A percentile compares a stretch with the other conserved stretches of the same genome.
Evolutionary conservation across 2,329 filamentous ascomycete genomes (phyloP).

Genomic region (Aspergillus brunneoviolaceus): DNA sequence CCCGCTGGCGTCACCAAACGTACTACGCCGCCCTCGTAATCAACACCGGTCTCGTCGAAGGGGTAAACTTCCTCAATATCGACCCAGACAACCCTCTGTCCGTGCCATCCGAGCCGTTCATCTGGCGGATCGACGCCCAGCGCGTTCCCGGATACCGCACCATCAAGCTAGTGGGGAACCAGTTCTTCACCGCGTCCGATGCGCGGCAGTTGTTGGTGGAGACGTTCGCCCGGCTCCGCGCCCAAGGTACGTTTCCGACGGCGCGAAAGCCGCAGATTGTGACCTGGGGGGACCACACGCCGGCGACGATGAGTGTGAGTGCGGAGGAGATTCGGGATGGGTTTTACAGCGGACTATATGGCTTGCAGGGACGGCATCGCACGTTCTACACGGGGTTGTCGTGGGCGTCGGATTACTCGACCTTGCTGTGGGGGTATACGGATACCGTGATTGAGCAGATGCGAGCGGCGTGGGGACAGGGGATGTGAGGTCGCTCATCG

Average conservation of each 20-base stretch:
- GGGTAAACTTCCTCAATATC: neutral
- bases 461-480: neutral
- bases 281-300: neutral
- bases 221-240: neutral
- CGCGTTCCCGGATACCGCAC: neutral
- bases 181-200: neutral
- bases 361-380: neutral
- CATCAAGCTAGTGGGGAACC: neutral
- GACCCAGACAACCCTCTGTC: neutral
- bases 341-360: neutral
- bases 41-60: neutral
- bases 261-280: neutral
- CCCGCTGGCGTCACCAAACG: neutral
- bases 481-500: neutral
- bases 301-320: neutral
- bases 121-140: neutral
- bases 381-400: slow-evolving; percentile 2
- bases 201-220: neutral
- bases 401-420: neutral
- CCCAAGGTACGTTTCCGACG: neutral
- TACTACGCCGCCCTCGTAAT: neutral
- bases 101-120: neutral
- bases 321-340: neutral
- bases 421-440: neutral
- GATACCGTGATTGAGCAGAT: neutral